Base-by-base conservation (phyloP, 306 rosid species). In the Hippophae rhamnoides region DNA sequence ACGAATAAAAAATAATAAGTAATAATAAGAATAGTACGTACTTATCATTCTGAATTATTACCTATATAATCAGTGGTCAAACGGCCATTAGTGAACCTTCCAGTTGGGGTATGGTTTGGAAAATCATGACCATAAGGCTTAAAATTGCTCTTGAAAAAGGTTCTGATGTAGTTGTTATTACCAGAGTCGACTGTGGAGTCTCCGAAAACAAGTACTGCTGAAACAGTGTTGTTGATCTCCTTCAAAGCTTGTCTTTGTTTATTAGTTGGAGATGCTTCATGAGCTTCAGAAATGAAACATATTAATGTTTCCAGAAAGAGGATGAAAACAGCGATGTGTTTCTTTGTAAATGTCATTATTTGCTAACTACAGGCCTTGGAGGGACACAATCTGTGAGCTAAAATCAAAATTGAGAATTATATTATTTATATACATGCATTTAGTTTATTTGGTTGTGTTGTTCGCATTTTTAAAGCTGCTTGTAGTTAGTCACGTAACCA, bases 121-220 rank as follows among this genome's bases (percentile, higher is more conserved):
- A 87, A 78, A 18, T 84, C 89, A 49, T 46, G 62, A 42, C 95
- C 95, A 41, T 87, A 87, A 0, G 95, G 95, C 52, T 51, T 78
- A 55, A 87, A 87, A 41, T 87, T 76, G 77, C 89, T 55, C 63
- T 18, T 77, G 63, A 84, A 73, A 9, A 54, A 0, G 1, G 93
- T 87, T 0, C 18, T 5, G 1, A 84, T 13, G 26, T 56, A 68
- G 79, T 87, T 74, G 27, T 87, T 87, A 68, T 87, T 87, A 52
- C 93, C 95, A 4, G 95, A 77, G 73, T 84, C 93, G 13, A 75
- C 89, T 0, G 95, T 87, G 65, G 95, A 87, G 58, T 84, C 95
- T 49, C 95, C 95, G 53, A 87, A 87, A 68, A 87, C 95, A 50
- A 79, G 67, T 52, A 84, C 11, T 3, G 72, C 88, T 6, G 92